A percentile compares a stretch with the other conserved stretches of the same genome.
Evolutionary conservation across 108 stramenopile genomes (phyloP).

Genomic region (Phaeodactylum tricornutum): DNA sequence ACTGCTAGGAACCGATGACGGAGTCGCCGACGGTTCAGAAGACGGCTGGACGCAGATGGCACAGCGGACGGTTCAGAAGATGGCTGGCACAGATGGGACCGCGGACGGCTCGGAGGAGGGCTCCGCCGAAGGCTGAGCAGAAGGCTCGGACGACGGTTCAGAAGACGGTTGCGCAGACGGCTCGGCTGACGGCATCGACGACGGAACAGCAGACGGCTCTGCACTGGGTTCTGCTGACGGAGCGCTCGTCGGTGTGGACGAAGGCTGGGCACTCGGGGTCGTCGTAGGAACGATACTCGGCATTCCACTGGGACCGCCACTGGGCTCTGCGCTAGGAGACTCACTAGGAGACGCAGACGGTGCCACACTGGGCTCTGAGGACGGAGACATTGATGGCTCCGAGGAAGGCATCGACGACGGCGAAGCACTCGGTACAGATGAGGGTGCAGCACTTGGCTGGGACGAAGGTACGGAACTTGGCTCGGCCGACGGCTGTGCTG

Average conservation of each 20-base stretch:
- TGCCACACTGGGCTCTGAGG: neutral
- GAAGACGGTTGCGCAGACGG: neutral
- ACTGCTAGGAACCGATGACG: neutral
- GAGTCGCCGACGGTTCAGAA: neutral
- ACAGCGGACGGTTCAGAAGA: neutral
- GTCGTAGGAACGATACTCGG: neutral
- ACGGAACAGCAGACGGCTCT: neutral
- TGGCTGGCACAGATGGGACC: neutral
- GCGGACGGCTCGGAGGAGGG: neutral
- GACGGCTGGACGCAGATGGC: neutral
- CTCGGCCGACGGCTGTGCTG: neutral
- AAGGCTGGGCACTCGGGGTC: neutral
- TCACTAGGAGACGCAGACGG: neutral
- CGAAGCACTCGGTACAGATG: neutral
- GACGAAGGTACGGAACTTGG: slow-evolving; percentile 1
- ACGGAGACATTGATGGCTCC: neutral
- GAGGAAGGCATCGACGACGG: neutral
- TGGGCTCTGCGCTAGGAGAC: slow-evolving; percentile 1
- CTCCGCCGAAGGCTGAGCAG: neutral
- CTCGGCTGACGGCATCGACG: neutral
- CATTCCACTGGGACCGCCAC: neutral
- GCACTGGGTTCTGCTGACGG: neutral
- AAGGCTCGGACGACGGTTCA: neutral
- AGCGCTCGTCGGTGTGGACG: neutral
- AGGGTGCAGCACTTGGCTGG: neutral